Evolutionary conservation across 306 rosid species (phyloP), one percentile per base, ranked within the genome.

Genomic region (Rubus idaeus): DNA sequence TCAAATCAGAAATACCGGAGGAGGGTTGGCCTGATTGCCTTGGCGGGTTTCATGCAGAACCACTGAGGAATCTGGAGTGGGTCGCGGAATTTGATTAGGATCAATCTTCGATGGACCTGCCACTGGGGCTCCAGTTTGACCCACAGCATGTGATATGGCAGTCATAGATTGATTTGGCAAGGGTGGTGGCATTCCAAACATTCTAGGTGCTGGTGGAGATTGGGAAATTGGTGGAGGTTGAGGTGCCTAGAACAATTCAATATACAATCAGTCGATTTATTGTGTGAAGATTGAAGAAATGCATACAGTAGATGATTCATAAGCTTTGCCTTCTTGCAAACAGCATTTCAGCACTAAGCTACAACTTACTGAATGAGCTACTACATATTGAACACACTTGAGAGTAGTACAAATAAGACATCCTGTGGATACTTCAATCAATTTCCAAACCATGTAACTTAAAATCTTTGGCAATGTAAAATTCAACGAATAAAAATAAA

Each of bases 31-130:
- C 78, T 92, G 97, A 75, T 89, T 92, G 83, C 91, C 90, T 74
- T 85, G 97, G 79, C 91, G 97, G 86, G 98, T 95, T 73, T 89
- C 96, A 72, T 90, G 90, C 77, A 90, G 56, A 70, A 84, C 76
- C 81, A 90, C 88, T 7, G 98, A 82, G 52, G 97, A 88, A 77
- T 88, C 88, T 68, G 98, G 97, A 49, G 90, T 42, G 21, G 97
- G 98, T 78, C 97, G 85, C 50, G 98, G 98, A 84, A 95, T 95
- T 84, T 95, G 97, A 86, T 88, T 95, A 45, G 98, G 97, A 80
- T 95, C 98, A 81, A 95, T 95, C 85, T 89, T 95, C 10, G 98
- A 90, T 47, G 93, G 88, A 67, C 97, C 97, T 49, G 90, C 89
- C 79, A 87, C 82, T 8, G 97, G 95, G 65, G 95, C 93, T 86